A percentile compares a stretch with the other conserved stretches of the same genome.
Conservation (phyloP, 257 asterid genomes). For the Solanum paucissectum region DNA sequence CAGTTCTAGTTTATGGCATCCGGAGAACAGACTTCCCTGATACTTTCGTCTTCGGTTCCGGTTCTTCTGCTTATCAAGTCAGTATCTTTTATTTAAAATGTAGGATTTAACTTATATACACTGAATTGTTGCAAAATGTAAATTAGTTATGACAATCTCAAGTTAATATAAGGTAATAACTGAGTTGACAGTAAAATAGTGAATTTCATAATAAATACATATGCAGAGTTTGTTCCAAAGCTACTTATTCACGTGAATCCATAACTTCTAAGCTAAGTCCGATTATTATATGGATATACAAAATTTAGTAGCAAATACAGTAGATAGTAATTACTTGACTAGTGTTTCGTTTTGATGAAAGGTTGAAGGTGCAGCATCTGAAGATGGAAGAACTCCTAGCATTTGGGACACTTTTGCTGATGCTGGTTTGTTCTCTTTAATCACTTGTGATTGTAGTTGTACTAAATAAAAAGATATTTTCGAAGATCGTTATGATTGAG, state of each 20-base stretch:
- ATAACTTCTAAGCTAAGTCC: background rate
- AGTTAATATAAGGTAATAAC: background rate
- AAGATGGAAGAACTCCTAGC: constrained; percentile 40
- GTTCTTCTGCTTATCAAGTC: constrained; percentile 16
- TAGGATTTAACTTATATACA: background rate
- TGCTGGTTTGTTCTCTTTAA: constrained; percentile 16
- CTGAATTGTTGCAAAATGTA: accelerated
- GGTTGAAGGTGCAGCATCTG: constrained; percentile 37
- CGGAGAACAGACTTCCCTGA: constrained; percentile 9
- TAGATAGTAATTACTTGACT: background rate
- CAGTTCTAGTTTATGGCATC: background rate
- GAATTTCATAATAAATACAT: background rate
- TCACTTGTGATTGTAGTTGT: background rate
- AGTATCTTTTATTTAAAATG: background rate
- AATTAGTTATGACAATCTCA: background rate
- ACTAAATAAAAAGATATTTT: background rate
- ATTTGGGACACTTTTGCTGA: constrained; percentile 40
- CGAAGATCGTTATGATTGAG: background rate
- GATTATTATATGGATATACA: background rate
- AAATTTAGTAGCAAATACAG: background rate
- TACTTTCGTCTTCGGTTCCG: constrained; percentile 13
- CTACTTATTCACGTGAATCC: background rate
- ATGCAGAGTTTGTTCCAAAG: background rate
- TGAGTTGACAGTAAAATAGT: background rate
- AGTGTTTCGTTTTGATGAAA: background rate